Base-by-base conservation (phyloP, 192 early-diverging fungal genomes). In the Gaertneriomyces sp. region DNA sequence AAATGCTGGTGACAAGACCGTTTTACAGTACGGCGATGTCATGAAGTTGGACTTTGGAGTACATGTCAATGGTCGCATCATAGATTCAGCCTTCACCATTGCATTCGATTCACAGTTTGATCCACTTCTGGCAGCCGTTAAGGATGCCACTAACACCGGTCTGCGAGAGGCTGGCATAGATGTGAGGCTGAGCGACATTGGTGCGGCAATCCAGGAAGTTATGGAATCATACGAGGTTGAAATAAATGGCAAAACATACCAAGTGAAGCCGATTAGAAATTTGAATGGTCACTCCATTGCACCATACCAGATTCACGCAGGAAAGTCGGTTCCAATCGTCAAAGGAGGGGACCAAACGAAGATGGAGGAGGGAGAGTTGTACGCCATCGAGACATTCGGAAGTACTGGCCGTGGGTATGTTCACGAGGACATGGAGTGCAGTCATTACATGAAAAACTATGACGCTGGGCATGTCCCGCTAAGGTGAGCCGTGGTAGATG, bases 191-290 rank as follows among this genome's bases (percentile, higher is more conserved):
- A 86, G 88, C 53, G 96, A 99, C 65, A 90, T 99, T 73, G 96
- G 96, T 58, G 93, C 90, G 1, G 93, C 91, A 9, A 87, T 99
- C 58, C 90, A 96, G 74, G 96, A 99, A 76, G 90, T 91, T n/a
- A 96, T 96, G 90, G 94, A 96, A 74, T 94, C 92, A 7, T 97
- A 98, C 74, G 96, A 99, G 71, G 88, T 99, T 46, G 91, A 91
- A 61, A 80, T 99, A 45, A 88, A 92, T 57, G 92, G 93, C 47
- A 99, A 99, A 70, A 91, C 90, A 0, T 89, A 91, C 63, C 90
- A 88, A 74, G 89, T 99, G 63, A 94, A 93, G 66, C 87, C 91
- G 44, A 95, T 99, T 64, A 85, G 96, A 46, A 99, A 99, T 74
- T 77, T 99, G 72, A 94, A 91, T 63, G 96, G 96, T 40, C 96